phyloP scores from a whole-genome alignment of 495 filamentous ascomycete species.

The Neurospora cerealis region DNA sequence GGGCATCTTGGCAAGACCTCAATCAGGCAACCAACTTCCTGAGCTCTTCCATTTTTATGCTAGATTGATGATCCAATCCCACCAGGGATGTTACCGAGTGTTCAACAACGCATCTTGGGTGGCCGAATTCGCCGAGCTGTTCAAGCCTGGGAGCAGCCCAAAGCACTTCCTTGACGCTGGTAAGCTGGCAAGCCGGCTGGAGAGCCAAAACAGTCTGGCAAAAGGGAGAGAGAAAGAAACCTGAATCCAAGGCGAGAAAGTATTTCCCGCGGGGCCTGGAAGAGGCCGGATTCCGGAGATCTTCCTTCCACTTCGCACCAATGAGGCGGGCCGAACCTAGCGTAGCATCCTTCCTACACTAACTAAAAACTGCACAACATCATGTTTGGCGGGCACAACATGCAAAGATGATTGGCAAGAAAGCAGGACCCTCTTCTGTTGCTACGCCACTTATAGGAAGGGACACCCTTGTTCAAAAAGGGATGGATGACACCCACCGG shows the following conservation, averaged over 20 bases:
- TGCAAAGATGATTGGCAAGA: neutral
- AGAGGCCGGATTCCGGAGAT: neutral
- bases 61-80: neutral
- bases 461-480: neutral
- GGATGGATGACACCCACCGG: neutral
- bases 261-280: neutral
- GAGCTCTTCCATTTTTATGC: neutral
- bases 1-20: neutral
- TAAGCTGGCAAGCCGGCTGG: neutral
- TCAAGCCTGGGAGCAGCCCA: neutral
- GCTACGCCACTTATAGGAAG: neutral
- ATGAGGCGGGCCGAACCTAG: neutral
- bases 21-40: neutral
- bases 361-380: neutral
- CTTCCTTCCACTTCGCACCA: neutral
- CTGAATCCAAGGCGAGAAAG: neutral
- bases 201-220: too few species aligned
- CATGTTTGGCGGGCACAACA: neutral
- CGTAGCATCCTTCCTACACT: neutral
- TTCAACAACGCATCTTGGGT: neutral
- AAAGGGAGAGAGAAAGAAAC: neutral
- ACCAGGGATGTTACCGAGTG: neutral
- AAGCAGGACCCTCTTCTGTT: neutral
- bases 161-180: neutral
- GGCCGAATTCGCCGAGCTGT: neutral